phyloP scores from a whole-genome alignment of 495 filamentous ascomycete genomes.

The Penicillium soppii region DNA sequence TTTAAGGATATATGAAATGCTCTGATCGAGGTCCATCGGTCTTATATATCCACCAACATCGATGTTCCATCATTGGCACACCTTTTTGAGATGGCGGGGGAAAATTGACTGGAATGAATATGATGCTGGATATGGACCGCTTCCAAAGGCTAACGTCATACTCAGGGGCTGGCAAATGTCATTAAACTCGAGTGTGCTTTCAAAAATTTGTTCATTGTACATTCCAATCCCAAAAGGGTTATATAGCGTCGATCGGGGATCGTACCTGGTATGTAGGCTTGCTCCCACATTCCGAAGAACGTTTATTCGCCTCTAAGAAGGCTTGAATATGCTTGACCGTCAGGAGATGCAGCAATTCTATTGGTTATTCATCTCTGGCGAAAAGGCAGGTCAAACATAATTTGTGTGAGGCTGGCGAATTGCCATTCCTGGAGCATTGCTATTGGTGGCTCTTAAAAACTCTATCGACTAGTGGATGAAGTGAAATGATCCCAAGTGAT shows the following conservation, averaged over 20 bases:
- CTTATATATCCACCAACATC: conserved; percentile 13
- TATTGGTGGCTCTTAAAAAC: neutral
- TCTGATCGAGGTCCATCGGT: neutral
- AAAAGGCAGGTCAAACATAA: neutral
- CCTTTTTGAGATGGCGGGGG: conserved; percentile 24
- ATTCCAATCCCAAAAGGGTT: conserved; percentile 19
- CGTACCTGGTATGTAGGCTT: conserved; percentile 15
- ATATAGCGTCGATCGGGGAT: conserved; percentile 17
- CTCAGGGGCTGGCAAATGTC: conserved; percentile 19
- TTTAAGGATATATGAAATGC: neutral
- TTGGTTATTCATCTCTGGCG: neutral
- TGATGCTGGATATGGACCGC: conserved; percentile 17
- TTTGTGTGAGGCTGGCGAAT: neutral
- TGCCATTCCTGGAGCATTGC: neutral
- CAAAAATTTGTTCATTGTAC: conserved; percentile 9
- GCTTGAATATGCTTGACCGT: conserved; percentile 1
- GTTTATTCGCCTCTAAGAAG: conserved; percentile 14
- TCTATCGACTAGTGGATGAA: neutral
- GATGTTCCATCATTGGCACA: conserved; percentile 9
- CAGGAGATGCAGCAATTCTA: neutral
- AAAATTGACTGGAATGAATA: conserved; percentile 20
- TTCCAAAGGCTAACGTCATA: conserved; percentile 17
- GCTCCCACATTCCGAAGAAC: conserved; percentile 21
- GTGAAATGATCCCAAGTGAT: neutral
- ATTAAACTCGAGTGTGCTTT: neutral